These are phyloP conservation scores for Neurospora sp. DNA, from an alignment of 495 filamentous ascomycete genomes.

Conservation along the genomic window DNA sequence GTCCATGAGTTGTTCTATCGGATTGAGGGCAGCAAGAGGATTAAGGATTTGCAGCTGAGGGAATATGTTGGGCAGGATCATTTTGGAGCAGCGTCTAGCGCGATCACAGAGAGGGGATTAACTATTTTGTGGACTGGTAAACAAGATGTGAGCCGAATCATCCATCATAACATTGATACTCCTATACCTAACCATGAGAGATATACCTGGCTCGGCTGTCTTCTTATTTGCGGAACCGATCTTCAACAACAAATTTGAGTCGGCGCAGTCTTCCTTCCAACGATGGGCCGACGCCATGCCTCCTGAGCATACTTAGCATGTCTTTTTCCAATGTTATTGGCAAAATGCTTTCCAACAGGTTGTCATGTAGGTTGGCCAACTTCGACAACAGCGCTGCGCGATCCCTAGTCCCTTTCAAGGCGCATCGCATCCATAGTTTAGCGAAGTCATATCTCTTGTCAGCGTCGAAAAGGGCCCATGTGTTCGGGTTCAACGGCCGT, in stretches of 20 bases:
- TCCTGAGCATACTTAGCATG: background rate
- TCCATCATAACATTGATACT: background rate
- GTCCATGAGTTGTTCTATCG: constrained; percentile 12
- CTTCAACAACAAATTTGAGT: background rate
- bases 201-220: background rate
- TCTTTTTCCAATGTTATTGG: background rate
- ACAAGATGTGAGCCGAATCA: background rate
- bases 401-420: background rate
- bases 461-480: too few relatives aligned
- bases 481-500: too few relatives aligned
- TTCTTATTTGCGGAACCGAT: background rate
- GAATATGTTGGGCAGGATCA: constrained; percentile 16
- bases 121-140: constrained; percentile 19
- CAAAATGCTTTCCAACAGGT: background rate
- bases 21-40: constrained; percentile 7
- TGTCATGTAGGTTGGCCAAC: background rate
- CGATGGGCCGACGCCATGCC: background rate
- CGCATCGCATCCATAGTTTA: background rate
- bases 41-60: constrained; percentile 12
- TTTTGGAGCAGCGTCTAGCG: constrained; percentile 9
- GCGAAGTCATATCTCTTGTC: too few relatives aligned
- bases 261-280: background rate
- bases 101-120: constrained; percentile 15
- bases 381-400: background rate
- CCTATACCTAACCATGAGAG: background rate